Percentiles rank a stretch among this genome's conserved stretches.
Evolutionary conservation across 1,284 basidiomycete genomes (phyloP).

Genomic region (Stereum hirsutum): DNA sequence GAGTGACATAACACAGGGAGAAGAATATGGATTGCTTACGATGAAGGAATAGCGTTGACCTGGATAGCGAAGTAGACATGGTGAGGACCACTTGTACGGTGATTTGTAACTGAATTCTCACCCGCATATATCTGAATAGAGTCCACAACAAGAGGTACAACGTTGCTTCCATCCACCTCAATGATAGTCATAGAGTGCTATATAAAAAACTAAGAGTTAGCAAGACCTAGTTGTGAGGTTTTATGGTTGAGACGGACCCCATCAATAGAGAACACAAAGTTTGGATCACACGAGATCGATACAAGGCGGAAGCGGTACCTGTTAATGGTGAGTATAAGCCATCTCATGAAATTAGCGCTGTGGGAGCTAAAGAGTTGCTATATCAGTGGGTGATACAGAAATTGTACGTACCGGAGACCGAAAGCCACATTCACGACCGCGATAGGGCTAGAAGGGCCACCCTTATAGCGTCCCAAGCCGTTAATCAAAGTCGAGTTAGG

Average conservation of each 20-base stretch:
- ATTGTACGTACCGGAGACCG: not conserved
- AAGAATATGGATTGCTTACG: constrained; percentile 14
- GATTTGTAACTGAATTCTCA: constrained; percentile 2
- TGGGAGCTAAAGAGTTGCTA: too few species aligned
- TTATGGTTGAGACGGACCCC: too few species aligned
- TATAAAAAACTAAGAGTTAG: too few species aligned
- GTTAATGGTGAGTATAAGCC: not conserved
- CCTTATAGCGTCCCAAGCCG: constrained; percentile 25
- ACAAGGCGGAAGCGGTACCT: constrained; percentile 28
- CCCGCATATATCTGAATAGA: constrained; percentile 28
- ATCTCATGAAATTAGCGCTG: too few species aligned
- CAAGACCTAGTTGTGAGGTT: too few species aligned
- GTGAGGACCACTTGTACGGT: not conserved
- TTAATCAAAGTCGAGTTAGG: constrained; percentile 40
- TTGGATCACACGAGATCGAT: constrained; percentile 22
- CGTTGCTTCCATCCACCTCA: constrained; percentile 39
- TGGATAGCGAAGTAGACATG: not conserved
- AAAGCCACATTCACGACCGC: constrained; percentile 22
- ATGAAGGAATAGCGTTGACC: constrained; percentile 28
- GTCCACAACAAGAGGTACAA: constrained; percentile 30
- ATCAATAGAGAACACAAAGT: constrained; percentile 36
- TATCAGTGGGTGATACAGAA: too few species aligned
- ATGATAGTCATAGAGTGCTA: constrained; percentile 40
- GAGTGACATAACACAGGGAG: not conserved
- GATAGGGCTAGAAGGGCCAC: constrained; percentile 14